These are phyloP conservation scores for Quercus phellos DNA, from an alignment of 331 rosid genomes.

Conservation along the genomic window DNA sequence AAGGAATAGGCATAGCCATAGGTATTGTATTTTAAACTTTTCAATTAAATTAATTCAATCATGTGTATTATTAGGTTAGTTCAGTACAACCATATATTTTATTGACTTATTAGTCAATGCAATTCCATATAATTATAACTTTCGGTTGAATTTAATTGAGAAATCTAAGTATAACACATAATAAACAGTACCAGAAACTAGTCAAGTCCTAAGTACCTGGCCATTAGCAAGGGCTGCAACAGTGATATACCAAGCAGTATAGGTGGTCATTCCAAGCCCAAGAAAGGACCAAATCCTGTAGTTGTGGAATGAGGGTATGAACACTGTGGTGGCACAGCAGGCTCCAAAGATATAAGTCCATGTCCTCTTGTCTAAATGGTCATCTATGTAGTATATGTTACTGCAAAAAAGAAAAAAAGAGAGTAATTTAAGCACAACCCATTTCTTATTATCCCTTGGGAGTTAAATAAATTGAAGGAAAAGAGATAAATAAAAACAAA, in stretches of 20 bases:
- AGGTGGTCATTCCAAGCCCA: slow-evolving; percentile 88
- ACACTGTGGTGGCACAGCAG: slow-evolving; percentile 88
- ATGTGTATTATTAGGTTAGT: too few relatives aligned
- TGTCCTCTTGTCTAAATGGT: slow-evolving; percentile 86
- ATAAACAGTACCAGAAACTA: background rate
- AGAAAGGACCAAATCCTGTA: slow-evolving; percentile 94
- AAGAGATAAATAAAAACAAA: background rate
- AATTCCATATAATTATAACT: too few relatives aligned
- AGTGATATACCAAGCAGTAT: slow-evolving; percentile 95
- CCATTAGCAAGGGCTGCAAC: slow-evolving; percentile 73
- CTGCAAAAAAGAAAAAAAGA: slow-evolving; percentile 30
- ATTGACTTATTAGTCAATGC: too few relatives aligned
- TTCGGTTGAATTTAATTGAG: too few relatives aligned
- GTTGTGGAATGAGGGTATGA: slow-evolving; percentile 91
- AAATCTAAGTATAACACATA: too few relatives aligned
- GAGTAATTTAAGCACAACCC: slow-evolving; percentile 7
- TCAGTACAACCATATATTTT: too few relatives aligned
- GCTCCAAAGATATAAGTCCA: slow-evolving; percentile 97
- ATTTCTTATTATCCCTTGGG: background rate
- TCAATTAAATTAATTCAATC: too few relatives aligned
- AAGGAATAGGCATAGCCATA: too few relatives aligned
- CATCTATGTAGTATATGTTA: slow-evolving; percentile 82
- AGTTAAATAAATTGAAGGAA: background rate
- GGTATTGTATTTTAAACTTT: too few relatives aligned
- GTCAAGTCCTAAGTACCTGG: slow-evolving; percentile 46